phyloP scores from a whole-genome alignment of 495 filamentous ascomycete species.

The Penicillium coprophilum region DNA sequence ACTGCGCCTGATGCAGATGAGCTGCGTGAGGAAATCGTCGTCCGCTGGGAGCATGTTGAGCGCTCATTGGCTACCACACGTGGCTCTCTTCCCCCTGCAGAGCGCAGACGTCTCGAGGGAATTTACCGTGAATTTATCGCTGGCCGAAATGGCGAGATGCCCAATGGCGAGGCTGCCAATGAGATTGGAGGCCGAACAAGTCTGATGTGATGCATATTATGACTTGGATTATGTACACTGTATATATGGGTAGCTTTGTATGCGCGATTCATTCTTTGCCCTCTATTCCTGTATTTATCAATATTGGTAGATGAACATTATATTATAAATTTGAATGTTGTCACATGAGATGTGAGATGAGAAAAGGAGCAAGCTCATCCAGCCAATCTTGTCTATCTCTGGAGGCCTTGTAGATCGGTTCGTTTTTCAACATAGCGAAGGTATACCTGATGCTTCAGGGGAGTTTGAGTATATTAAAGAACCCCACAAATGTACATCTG shows the following conservation, averaged over 20 bases:
- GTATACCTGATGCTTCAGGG: too few species aligned
- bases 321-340: background rate
- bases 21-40: slow-evolving; percentile 68
- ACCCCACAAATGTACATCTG: too few species aligned
- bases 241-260: slow-evolving; percentile 21
- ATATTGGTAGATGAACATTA: background rate
- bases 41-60: slow-evolving; percentile 83
- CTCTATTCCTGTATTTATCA: slow-evolving; percentile 12
- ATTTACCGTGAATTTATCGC: slow-evolving; percentile 94
- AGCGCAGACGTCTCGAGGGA: slow-evolving; percentile 66
- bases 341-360: background rate
- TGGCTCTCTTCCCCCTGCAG: slow-evolving; percentile 74
- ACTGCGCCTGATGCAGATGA: slow-evolving; percentile 29
- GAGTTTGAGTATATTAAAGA: too few species aligned
- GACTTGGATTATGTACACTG: slow-evolving; percentile 16
- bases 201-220: slow-evolving; percentile 67
- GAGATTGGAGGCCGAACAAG: slow-evolving; percentile 92
- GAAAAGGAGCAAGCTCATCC: background rate
- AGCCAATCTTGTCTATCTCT: too few species aligned
- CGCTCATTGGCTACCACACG: slow-evolving; percentile 75
- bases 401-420: too few species aligned
- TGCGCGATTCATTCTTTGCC: background rate
- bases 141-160: slow-evolving; percentile 91
- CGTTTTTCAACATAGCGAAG: too few species aligned
- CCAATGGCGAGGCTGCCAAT: slow-evolving; percentile 79